phyloP scores from a whole-genome alignment of 192 early-diverging fungal species.

The Entophlyctis luteolus region DNA sequence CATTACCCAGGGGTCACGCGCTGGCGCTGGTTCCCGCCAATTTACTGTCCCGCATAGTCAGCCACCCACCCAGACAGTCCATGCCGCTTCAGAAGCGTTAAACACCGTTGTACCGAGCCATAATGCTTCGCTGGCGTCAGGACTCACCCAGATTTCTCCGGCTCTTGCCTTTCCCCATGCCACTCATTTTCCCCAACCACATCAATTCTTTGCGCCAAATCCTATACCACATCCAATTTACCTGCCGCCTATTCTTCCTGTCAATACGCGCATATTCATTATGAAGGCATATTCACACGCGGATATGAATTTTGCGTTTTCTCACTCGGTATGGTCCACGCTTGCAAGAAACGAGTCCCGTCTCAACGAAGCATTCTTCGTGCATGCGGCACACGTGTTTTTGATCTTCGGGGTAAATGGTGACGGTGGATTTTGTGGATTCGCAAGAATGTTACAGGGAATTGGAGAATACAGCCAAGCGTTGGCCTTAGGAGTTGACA shows the following conservation, averaged over 20 bases:
- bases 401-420: conserved; percentile 6
- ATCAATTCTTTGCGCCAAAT: background rate
- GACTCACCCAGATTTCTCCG: background rate
- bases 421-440: background rate
- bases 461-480: no score
- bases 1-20: background rate
- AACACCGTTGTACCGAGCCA: background rate
- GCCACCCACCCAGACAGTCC: background rate
- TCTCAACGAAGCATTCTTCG: background rate
- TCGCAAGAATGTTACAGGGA: conserved; percentile 15
- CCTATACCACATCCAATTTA: background rate
- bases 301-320: background rate
- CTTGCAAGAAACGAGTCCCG: background rate
- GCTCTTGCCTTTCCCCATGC: background rate
- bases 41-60: background rate
- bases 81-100: background rate
- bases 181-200: background rate
- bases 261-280: conserved; percentile 2
- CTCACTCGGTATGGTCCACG: background rate
- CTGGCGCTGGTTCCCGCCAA: background rate
- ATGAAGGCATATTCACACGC: background rate
- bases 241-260: background rate
- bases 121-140: background rate
- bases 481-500: no score
- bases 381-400: conserved; percentile 3